These are phyloP conservation scores for Diphasiastrum complanatum DNA, from an alignment of 83 land plant species.

Conservation along the genomic window DNA sequence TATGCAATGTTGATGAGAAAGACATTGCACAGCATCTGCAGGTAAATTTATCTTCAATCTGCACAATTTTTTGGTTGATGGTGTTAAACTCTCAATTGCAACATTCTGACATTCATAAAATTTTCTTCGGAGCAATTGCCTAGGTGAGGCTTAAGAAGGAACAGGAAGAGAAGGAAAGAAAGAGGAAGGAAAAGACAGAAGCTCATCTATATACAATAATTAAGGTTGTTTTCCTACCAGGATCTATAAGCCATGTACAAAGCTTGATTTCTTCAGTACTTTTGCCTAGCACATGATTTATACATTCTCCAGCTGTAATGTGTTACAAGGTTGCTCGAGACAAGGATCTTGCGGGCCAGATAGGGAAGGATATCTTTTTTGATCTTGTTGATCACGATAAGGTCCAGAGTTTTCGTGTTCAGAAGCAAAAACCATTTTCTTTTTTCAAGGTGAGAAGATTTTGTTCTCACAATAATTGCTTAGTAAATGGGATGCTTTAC, in stretches of 20 bases:
- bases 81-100: too few relatives aligned
- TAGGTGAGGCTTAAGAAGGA: conserved; percentile 87
- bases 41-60: too few relatives aligned
- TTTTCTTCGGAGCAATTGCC: too few relatives aligned
- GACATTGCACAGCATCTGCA: conserved; percentile 91
- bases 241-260: too few relatives aligned
- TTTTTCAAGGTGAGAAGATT: conserved; percentile 52
- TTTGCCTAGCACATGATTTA: not conserved
- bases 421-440: conserved; percentile 57
- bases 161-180: conserved; percentile 91
- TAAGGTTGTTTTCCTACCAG: conserved; percentile 38
- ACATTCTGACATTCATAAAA: too few relatives aligned
- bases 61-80: too few relatives aligned
- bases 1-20: conserved; percentile 94
- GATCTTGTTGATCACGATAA: conserved; percentile 94
- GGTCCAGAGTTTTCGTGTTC: conserved; percentile 74
- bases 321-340: conserved; percentile 63
- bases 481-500: too few relatives aligned
- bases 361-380: conserved; percentile 81
- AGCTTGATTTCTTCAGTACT: too few relatives aligned
- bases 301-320: too few relatives aligned
- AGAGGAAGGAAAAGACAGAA: conserved; percentile 81
- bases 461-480: too few relatives aligned
- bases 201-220: conserved; percentile 89
- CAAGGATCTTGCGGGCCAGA: conserved; percentile 73